Percentiles rank a stretch among this genome's conserved stretches.
These are phyloP conservation scores for Hypoxylon crocopeplum DNA, from an alignment of 495 filamentous ascomycete genomes.

Conservation along the genomic window DNA sequence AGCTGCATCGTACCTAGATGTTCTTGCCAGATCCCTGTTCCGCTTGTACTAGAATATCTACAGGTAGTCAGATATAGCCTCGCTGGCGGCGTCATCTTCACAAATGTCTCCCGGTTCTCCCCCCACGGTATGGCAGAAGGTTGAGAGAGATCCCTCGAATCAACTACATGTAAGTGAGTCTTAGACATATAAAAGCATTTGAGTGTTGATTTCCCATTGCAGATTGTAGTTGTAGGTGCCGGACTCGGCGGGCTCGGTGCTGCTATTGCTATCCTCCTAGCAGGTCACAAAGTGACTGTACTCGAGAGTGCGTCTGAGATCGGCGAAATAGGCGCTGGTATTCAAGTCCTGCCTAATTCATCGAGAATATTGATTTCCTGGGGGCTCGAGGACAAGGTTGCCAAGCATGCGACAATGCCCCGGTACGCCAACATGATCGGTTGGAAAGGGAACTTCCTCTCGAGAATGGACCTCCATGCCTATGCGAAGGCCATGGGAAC, in stretches of 20 bases:
- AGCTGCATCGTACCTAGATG: neutral
- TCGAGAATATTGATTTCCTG: conserved; percentile 55
- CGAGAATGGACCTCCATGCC: conserved; percentile 49
- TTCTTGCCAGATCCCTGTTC: neutral
- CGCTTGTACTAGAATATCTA: neutral
- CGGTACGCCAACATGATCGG: conserved; percentile 50
- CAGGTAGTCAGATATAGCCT: neutral
- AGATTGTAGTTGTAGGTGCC: conserved; percentile 68
- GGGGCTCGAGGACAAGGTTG: conserved; percentile 45
- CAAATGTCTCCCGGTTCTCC: conserved; percentile 24
- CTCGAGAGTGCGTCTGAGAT: conserved; percentile 68
- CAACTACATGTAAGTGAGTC: conserved; percentile 26
- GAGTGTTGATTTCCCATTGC: conserved; percentile 13
- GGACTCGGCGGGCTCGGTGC: conserved; percentile 72
- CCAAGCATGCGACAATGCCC: conserved; percentile 45
- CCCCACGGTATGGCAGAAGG: conserved; percentile 19
- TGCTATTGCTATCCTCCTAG: conserved; percentile 64
- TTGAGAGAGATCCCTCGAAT: conserved; percentile 28
- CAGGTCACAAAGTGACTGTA: conserved; percentile 66
- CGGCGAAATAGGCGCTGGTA: conserved; percentile 67
- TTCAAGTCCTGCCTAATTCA: conserved; percentile 65
- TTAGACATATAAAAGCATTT: neutral
- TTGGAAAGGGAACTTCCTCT: conserved; percentile 50
- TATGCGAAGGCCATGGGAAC: conserved; percentile 53
- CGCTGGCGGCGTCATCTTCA: neutral